Percentiles rank a stretch among this genome's conserved stretches.
These are phyloP conservation scores for Globisporangium cylindrosporum DNA, from an alignment of 352 stramenopile species.

Conservation along the genomic window DNA sequence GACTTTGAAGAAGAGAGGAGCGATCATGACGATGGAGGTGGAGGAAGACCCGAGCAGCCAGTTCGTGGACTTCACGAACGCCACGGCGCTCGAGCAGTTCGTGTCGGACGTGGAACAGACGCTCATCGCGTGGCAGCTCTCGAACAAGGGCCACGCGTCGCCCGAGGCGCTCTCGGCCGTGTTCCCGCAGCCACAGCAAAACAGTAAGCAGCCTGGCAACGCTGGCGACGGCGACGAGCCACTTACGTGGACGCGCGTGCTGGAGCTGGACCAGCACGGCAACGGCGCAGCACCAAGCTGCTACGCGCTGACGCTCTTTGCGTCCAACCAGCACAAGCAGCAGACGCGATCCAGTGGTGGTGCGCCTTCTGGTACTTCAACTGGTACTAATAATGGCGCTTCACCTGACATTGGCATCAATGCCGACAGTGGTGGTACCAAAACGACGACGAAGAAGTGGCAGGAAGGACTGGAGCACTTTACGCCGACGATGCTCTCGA, in stretches of 20 bases:
- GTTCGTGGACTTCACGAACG: slow-evolving; percentile 87
- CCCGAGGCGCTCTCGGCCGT: slow-evolving; percentile 23
- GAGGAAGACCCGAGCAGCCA: slow-evolving; percentile 83
- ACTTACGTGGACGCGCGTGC: slow-evolving; percentile 30
- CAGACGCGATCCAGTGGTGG: not conserved
- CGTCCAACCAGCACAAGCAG: slow-evolving; percentile 17
- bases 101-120: slow-evolving; percentile 71
- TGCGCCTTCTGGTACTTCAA: not conserved
- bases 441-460: slow-evolving; percentile 32
- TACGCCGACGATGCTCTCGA: slow-evolving; percentile 72
- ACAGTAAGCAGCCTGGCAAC: not conserved
- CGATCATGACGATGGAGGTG: slow-evolving; percentile 37
- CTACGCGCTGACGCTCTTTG: slow-evolving; percentile 57
- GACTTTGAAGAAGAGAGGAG: not conserved
- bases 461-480: slow-evolving; percentile 70
- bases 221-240: slow-evolving; percentile 13
- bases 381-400: not conserved
- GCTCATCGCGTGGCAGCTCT: slow-evolving; percentile 65
- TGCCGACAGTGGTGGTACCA: not conserved
- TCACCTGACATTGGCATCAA: not conserved
- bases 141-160: slow-evolving; percentile 62
- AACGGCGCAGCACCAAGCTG: slow-evolving; percentile 18
- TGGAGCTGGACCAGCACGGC: slow-evolving; percentile 27
- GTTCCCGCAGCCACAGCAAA: not conserved
- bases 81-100: slow-evolving; percentile 77